phyloP scores from a whole-genome alignment of 805 yeast species.

The Scheffersomyces coipomensis region DNA sequence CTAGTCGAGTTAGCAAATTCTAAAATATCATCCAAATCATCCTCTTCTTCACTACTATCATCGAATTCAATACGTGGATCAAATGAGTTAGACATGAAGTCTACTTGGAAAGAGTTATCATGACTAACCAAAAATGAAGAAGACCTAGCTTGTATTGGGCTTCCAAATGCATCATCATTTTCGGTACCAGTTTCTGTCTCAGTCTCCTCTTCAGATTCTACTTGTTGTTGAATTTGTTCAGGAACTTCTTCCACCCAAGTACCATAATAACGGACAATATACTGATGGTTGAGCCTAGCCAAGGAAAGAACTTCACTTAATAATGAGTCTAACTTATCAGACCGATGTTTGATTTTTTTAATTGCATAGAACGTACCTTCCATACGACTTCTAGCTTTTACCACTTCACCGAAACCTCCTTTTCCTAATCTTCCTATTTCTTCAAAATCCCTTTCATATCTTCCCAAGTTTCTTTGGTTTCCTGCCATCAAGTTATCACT shows the following conservation, averaged over 20 bases:
- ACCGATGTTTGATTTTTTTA: slow-evolving; percentile 83
- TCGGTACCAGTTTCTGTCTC: slow-evolving; percentile 21
- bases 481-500: background rate
- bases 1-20: slow-evolving; percentile 31
- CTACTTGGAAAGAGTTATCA: slow-evolving; percentile 45
- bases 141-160: slow-evolving; percentile 8
- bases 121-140: slow-evolving; percentile 17
- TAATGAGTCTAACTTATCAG: slow-evolving; percentile 75
- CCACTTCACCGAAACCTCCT: slow-evolving; percentile 98
- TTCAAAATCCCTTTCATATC: slow-evolving; percentile 92
- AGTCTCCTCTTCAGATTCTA: slow-evolving; percentile 19
- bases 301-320: slow-evolving; percentile 88
- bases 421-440: slow-evolving; percentile 88
- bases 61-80: slow-evolving; percentile 58
- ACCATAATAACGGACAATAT: slow-evolving; percentile 93
- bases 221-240: slow-evolving; percentile 8
- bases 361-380: slow-evolving; percentile 96
- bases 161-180: slow-evolving; percentile 14
- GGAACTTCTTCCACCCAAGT: slow-evolving; percentile 91
- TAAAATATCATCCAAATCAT: slow-evolving; percentile 21
- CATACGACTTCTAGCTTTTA: slow-evolving; percentile 88
- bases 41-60: slow-evolving; percentile 29
- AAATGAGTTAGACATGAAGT: slow-evolving; percentile 66
- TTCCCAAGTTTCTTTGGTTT: slow-evolving; percentile 38
- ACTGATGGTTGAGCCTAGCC: slow-evolving; percentile 91